Evolutionary conservation across 2,329 filamentous ascomycete species (phyloP).

Genomic region (Penicillium fuscoglaucum): DNA sequence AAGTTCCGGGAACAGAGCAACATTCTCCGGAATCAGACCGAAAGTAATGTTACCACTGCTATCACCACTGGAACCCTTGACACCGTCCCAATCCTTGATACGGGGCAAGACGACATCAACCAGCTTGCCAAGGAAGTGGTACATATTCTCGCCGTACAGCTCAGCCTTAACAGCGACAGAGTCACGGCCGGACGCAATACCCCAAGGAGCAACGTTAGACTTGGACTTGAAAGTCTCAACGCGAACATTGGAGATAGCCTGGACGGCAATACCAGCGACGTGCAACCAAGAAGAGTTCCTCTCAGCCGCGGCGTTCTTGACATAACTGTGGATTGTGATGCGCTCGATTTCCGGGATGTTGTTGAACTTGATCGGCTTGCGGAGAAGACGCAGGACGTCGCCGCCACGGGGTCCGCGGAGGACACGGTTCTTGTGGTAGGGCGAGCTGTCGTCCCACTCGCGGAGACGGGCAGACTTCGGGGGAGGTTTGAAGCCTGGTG

Average conservation of each 20-base stretch:
- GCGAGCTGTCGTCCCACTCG: constrained; percentile 84
- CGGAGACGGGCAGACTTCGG: constrained; percentile 68
- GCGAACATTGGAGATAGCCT: constrained; percentile 79
- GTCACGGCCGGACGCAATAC: constrained; percentile 68
- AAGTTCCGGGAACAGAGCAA: constrained; percentile 87
- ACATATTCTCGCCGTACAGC: constrained; percentile 75
- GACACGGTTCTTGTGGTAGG: constrained; percentile 90
- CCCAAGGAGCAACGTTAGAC: constrained; percentile 72
- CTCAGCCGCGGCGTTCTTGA: constrained; percentile 66
- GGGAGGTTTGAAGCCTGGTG: constrained; percentile 68
- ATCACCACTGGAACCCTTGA: constrained; percentile 77
- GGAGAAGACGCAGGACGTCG: constrained; percentile 54
- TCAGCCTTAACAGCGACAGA: constrained; percentile 72
- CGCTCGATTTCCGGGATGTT: constrained; percentile 81
- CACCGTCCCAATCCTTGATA: constrained; percentile 93
- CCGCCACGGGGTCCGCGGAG: constrained; percentile 80
- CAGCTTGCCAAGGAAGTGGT: constrained; percentile 87
- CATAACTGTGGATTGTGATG: constrained; percentile 75
- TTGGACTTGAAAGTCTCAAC: constrained; percentile 69
- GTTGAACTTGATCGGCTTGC: constrained; percentile 67
- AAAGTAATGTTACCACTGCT: constrained; percentile 83
- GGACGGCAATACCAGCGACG: constrained; percentile 78
- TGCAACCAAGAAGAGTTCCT: constrained; percentile 71
- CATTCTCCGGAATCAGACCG: constrained; percentile 72
- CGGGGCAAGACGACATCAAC: constrained; percentile 87